Evolutionary conservation across 2,329 filamentous ascomycete species (phyloP), one percentile per base, ranked within the genome.

Genomic region (Colletotrichum viniferum): DNA sequence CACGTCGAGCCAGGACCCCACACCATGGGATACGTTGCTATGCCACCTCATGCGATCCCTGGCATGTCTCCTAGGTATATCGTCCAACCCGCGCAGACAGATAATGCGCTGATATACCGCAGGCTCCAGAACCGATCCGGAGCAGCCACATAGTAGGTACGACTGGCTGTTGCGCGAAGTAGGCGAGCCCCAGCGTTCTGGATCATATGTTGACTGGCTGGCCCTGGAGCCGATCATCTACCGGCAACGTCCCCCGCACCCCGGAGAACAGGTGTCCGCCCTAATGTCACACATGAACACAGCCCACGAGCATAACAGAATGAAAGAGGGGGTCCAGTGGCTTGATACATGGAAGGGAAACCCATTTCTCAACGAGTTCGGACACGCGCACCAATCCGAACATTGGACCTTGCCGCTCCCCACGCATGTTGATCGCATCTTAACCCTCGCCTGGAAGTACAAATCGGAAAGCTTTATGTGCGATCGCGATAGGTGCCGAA

Each of bases 1-100:
- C 1, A 26, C n/a, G 0, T 56, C 52, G 0, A 0, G 24, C 0
- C n/a, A 26, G 0, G 52, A 56, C 0, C 52, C 52, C 12, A 8
- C n/a, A 0, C 3, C 52, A 0, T 26, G 52, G 52, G 52, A 56
- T 26, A 26, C 0, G 0, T 0, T 26, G 14, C 52, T 56, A 0
- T 56, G 7, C 0, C 52, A 26, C 0, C 21, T 56, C 0, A 26
- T 56, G 52, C n/a, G 21, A 2, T 21, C 24, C 0, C 0, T 56
- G 6, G 0, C 1, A 5, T 14, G 12, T 56, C 52, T 21, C 0
- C 21, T 56, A 21, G 52, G 52, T 55, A 26, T 12, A 5, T n/a
- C 1, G 28, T 30, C 28, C 28, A 30, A 30, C 28, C 28, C 28
- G 30, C 30, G 8, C 8, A 4, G 30, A n/a, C n/a, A 1, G 3